Evolutionary conservation across 129 eudicot genomes (phyloP).

Genomic region (Dittrichia graveolens): DNA sequence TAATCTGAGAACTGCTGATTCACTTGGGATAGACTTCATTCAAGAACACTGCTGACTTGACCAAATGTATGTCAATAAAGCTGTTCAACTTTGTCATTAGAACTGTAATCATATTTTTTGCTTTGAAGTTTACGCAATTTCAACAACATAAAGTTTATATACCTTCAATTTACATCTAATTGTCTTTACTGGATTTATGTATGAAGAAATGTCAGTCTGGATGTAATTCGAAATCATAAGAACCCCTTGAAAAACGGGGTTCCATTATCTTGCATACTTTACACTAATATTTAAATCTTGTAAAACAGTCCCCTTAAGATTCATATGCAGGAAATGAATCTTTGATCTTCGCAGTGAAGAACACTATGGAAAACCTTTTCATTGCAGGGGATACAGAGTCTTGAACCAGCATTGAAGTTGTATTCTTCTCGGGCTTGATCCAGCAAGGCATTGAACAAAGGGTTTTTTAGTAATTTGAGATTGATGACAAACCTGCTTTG

Average conservation of each 20-base stretch:
- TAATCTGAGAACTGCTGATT: constrained; percentile 1
- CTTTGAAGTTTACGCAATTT: not conserved
- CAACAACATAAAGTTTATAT: not conserved
- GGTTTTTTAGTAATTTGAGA: constrained; percentile 46
- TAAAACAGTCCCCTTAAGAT: constrained; percentile 13
- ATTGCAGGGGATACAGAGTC: constrained; percentile 52
- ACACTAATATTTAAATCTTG: constrained; percentile 26
- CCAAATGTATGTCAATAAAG: not conserved
- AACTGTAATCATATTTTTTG: not conserved
- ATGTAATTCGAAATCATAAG: not conserved
- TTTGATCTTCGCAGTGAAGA: constrained; percentile 32
- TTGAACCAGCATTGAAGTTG: constrained; percentile 42
- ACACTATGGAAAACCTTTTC: constrained; percentile 47
- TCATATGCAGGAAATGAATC: constrained; percentile 44
- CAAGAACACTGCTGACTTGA: constrained; percentile 6
- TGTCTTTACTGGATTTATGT: not conserved
- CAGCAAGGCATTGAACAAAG: constrained; percentile 44
- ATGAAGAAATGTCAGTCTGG: not conserved
- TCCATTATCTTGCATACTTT: constrained; percentile 12
- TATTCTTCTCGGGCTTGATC: constrained; percentile 48
- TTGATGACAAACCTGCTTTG: constrained; percentile 47
- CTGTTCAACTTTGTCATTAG: not conserved
- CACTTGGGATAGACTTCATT: not conserved
- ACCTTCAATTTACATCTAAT: not conserved
- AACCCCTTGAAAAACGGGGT: not conserved